Base-by-base conservation (phyloP, 768 basidiomycete genomes). In the Sistotremastrum niveocremeum region DNA sequence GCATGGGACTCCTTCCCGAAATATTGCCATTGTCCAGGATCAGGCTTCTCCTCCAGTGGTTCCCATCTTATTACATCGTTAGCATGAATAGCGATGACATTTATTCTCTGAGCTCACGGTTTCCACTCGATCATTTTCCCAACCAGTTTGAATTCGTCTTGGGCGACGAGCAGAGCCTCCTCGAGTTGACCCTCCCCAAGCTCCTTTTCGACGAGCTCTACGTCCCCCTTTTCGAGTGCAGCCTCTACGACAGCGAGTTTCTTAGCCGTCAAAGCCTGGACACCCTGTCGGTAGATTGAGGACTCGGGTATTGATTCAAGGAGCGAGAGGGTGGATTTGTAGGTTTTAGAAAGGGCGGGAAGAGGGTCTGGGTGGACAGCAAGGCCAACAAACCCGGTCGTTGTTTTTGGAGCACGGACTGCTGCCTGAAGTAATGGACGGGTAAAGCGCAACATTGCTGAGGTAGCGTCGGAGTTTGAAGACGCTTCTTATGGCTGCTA, bases 121-220 rank as follows among this genome's bases (percentile, higher is more conserved):
- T 93, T 94, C 90, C 89, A 98, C 58, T 91, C 83, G n/a, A 81
- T 58, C 82, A 95, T 85, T 65, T 85, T 85, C 33, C 67, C 67
- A 4, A 72, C 85, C 36, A 97, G 69, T 46, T 66, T 68, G 46
- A 88, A 67, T 63, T 98, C 93, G 57, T 84, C 84, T 53, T 78
- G 65, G 7, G 91, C 93, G 62, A 86, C 77, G 53, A 77, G 73
- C 54, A 98, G 56, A 34, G 84, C 74, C 62, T 89, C 73, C 68
- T 98, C 93, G 38, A 95, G 85, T 55, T 87, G 78, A 0, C 89
- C 87, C 60, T 86, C 86, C 42, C 81, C 74, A 37, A 97, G 60
- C 60, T 75, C 73, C 58, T 71, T 76, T 67, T 95, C 93, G 6
- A 73, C 84, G 6, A 65, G 62, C 11, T 65, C 61, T 41, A 89